phyloP scores from a whole-genome alignment of 345 rosid genomes.

The Euphorbia pulcherrima region DNA sequence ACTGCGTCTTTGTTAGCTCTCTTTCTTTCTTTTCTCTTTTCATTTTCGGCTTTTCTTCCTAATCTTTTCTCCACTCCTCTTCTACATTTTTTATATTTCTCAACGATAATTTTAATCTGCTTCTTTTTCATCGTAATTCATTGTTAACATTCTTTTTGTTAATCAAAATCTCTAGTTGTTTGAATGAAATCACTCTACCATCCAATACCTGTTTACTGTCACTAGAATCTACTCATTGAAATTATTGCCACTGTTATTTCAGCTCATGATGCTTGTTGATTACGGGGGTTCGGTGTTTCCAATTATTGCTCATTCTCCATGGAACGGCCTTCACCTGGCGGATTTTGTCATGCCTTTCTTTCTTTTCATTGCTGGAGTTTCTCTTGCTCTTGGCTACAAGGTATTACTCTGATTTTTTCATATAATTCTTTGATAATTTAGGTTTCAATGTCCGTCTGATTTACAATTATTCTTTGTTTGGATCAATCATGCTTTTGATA shows the following conservation, averaged over 20 bases:
- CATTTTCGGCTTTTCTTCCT: background rate
- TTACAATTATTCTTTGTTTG: background rate
- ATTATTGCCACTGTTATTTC: background rate
- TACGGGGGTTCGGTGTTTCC: conserved; percentile 40
- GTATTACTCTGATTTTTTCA: conserved; percentile 12
- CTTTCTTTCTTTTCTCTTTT: background rate
- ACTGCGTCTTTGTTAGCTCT: conserved; percentile 42
- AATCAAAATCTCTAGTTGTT: background rate
- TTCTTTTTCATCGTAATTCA: background rate
- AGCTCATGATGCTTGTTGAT: conserved; percentile 47
- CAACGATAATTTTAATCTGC: background rate
- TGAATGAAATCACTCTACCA: background rate
- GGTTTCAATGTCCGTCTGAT: background rate
- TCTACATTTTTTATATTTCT: background rate
- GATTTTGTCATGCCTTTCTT: conserved; percentile 53
- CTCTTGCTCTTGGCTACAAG: conserved; percentile 46
- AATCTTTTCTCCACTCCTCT: background rate
- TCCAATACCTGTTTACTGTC: background rate
- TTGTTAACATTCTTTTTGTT: background rate
- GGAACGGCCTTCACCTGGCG: conserved; percentile 46
- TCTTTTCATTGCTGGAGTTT: conserved; percentile 42
- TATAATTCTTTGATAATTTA: background rate
- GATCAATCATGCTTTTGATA: background rate
- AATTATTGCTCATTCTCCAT: conserved; percentile 40
- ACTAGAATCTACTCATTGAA: too few relatives aligned